phyloP scores from a whole-genome alignment of 192 early-diverging fungal genomes.

The Gonapodya prolifera region DNA sequence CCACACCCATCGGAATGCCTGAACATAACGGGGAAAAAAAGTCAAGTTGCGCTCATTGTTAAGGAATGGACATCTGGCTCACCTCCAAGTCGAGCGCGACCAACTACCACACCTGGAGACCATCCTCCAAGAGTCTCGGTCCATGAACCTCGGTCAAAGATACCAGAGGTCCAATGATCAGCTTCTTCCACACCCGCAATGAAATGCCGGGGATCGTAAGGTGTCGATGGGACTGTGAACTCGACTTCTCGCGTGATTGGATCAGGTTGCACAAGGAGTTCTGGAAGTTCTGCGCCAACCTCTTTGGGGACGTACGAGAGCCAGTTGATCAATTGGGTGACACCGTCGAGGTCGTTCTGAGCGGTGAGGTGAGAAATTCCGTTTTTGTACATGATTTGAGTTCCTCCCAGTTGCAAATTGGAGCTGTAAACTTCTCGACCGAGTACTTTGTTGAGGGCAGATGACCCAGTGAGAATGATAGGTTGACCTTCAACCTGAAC shows the following conservation, averaged over 20 bases:
- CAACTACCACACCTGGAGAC: slow-evolving; percentile 93
- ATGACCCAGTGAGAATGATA: slow-evolving; percentile 95
- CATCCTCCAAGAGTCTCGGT: slow-evolving; percentile 92
- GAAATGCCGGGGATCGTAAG: slow-evolving; percentile 85
- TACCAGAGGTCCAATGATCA: slow-evolving; percentile 58
- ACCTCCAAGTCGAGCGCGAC: slow-evolving; percentile 82
- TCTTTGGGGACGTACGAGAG: slow-evolving; percentile 75
- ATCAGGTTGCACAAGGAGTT: slow-evolving; percentile 35
- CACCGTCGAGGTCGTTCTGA: slow-evolving; percentile 87
- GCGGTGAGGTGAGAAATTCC: slow-evolving; percentile 95
- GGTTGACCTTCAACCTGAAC: slow-evolving; percentile 97
- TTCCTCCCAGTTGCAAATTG: slow-evolving; percentile 95
- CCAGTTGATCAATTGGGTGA: slow-evolving; percentile 88
- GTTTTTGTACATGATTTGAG: slow-evolving; percentile 99
- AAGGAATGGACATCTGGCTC: not conserved
- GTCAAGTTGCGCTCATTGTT: not conserved
- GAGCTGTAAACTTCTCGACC: slow-evolving; percentile 97
- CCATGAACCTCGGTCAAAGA: slow-evolving; percentile 97
- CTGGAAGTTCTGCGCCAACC: slow-evolving; percentile 49
- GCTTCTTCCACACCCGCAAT: slow-evolving; percentile 60
- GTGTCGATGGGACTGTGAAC: slow-evolving; percentile 61
- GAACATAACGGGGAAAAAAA: not conserved
- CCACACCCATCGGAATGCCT: slow-evolving; percentile 89
- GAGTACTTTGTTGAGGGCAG: slow-evolving; percentile 93
- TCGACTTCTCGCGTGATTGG: slow-evolving; percentile 71